Conservation (phyloP, 352 stramenopile genomes). For the Pythium volutum region DNA sequence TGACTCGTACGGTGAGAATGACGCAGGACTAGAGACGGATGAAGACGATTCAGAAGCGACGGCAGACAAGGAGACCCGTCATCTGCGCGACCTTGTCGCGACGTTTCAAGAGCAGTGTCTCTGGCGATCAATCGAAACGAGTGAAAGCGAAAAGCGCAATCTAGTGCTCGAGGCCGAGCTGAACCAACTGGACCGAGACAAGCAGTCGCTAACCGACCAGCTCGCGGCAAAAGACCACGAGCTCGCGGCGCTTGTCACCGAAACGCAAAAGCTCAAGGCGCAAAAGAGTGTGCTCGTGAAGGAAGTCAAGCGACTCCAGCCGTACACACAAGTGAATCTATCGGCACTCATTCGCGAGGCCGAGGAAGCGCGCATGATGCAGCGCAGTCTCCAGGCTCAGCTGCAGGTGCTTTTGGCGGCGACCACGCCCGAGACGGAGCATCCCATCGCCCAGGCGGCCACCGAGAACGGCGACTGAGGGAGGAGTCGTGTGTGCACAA, state of each 20-base stretch:
- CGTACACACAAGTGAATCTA: slow-evolving; percentile 65
- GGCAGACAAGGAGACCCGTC: slow-evolving; percentile 24
- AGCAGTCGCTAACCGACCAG: slow-evolving; percentile 19
- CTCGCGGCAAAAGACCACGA: slow-evolving; percentile 24
- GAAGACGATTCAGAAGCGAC: slow-evolving; percentile 9
- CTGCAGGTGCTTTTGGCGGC: slow-evolving; percentile 24
- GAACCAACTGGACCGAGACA: slow-evolving; percentile 1
- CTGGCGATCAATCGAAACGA: slow-evolving; percentile 67
- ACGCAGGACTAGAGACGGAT: not conserved
- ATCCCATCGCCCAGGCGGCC: not conserved
- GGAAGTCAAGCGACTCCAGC: slow-evolving; percentile 67
- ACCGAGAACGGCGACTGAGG: not conserved
- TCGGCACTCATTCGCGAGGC: slow-evolving; percentile 60
- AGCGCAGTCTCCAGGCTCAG: slow-evolving; percentile 56
- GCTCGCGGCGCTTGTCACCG: slow-evolving; percentile 22
- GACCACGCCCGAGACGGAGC: slow-evolving; percentile 9
- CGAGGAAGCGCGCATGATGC: slow-evolving; percentile 71
- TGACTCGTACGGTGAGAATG: not conserved
- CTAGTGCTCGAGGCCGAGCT: slow-evolving; percentile 27
- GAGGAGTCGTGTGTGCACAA: no score
- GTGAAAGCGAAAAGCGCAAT: slow-evolving; percentile 50
- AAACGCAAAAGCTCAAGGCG: slow-evolving; percentile 39
- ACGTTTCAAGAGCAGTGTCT: slow-evolving; percentile 77
- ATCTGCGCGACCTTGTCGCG: slow-evolving; percentile 48
- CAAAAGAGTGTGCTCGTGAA: slow-evolving; percentile 64